These are phyloP conservation scores for Leccinum fibrillosum DNA, from an alignment of 768 basidiomycete species.

Conservation along the genomic window DNA sequence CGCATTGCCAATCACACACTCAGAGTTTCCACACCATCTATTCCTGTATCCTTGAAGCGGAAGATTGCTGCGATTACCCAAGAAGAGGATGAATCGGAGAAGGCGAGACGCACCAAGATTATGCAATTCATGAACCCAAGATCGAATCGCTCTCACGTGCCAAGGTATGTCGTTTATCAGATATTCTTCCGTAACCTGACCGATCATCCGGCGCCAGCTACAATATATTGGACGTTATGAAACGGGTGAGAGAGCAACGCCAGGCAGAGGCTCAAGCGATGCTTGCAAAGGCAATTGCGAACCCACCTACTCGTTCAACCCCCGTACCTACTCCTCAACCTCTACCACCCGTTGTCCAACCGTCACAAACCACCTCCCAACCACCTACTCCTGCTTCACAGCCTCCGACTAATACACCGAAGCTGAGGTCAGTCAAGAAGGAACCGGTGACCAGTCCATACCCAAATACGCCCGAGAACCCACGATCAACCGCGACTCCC, in stretches of 20 bases:
- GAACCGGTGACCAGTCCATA: no score
- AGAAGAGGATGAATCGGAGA: slow-evolving; percentile 76
- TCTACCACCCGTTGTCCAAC: no score
- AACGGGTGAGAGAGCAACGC: slow-evolving; percentile 28
- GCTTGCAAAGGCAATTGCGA: slow-evolving; percentile 26
- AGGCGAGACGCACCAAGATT: slow-evolving; percentile 67
- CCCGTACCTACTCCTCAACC: no score
- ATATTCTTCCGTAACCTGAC: slow-evolving; percentile 1
- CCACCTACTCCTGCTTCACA: no score
- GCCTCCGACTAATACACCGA: no score
- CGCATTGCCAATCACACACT: slow-evolving; percentile 74
- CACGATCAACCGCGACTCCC: no score
- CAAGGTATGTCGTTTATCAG: slow-evolving; percentile 41
- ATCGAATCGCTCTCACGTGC: slow-evolving; percentile 41
- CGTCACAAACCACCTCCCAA: no score
- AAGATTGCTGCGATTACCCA: slow-evolving; percentile 68
- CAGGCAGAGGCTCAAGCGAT: slow-evolving; percentile 21
- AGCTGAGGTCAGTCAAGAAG: no score
- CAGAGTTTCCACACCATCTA: slow-evolving; percentile 61
- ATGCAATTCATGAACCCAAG: slow-evolving; percentile 76
- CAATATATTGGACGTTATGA: slow-evolving; percentile 53
- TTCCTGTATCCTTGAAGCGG: slow-evolving; percentile 70
- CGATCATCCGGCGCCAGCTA: slow-evolving; percentile 38
- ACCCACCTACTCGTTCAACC: slow-evolving; percentile 22
- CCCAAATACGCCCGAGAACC: no score